Conservation (phyloP, 176 grass and related monocot genomes). For the Aegilops longissima region DNA sequence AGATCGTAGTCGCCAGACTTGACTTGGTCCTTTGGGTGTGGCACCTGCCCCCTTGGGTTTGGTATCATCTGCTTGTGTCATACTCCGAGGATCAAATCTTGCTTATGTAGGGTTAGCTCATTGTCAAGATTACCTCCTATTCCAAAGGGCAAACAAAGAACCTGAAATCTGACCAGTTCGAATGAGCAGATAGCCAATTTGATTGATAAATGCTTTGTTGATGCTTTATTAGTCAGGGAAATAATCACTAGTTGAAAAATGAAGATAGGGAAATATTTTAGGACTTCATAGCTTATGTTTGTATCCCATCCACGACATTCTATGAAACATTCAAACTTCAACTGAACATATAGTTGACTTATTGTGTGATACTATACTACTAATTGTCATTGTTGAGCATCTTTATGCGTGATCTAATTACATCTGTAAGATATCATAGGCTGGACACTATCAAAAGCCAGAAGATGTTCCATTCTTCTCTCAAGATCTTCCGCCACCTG, state of each 20-base stretch:
- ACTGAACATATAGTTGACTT: not conserved
- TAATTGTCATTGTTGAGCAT: not conserved
- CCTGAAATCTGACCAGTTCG: not conserved
- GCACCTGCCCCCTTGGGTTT: not conserved
- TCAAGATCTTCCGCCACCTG: slow-evolving; percentile 50
- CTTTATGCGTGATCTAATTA: not conserved
- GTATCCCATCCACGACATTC: not conserved
- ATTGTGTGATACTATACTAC: not conserved
- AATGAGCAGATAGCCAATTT: not conserved
- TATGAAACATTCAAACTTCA: not conserved
- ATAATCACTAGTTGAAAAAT: not conserved
- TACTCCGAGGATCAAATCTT: not conserved
- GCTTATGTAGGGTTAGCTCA: not conserved
- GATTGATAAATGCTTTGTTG: not conserved
- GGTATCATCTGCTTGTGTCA: not conserved
- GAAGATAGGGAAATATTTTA: not conserved
- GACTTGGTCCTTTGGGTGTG: not conserved
- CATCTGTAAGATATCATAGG: slow-evolving; percentile 33
- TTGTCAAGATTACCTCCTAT: not conserved
- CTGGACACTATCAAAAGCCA: slow-evolving; percentile 73
- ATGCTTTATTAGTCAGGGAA: not conserved
- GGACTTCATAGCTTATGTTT: not conserved
- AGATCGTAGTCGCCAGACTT: not conserved
- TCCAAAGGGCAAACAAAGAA: not conserved
- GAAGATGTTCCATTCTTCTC: slow-evolving; percentile 90